These are phyloP conservation scores for Ophiorrhiza pumila DNA, from an alignment of 257 asterid species.

Conservation along the genomic window DNA sequence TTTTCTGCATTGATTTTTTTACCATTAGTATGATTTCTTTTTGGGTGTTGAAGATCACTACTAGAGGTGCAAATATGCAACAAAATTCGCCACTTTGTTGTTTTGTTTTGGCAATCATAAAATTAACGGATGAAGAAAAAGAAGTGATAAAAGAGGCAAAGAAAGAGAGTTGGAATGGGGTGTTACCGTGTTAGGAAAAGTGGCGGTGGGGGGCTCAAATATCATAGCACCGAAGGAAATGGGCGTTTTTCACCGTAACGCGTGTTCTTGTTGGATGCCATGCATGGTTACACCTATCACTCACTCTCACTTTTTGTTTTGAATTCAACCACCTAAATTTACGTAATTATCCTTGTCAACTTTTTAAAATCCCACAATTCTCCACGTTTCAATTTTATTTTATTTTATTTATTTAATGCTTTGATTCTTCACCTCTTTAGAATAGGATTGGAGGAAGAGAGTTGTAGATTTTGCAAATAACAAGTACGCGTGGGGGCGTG, in stretches of 20 bases:
- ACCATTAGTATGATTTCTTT: neutral
- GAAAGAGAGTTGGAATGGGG: conserved; percentile 8
- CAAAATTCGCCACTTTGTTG: too few relatives aligned
- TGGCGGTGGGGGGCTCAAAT: conserved; percentile 21
- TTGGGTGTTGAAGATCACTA: neutral
- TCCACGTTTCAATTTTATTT: neutral
- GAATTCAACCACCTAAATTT: conserved; percentile 20
- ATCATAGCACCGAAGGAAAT: conserved; percentile 31
- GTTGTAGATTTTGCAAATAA: neutral
- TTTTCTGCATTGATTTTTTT: neutral
- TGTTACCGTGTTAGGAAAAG: too few relatives aligned
- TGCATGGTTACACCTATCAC: conserved; percentile 41
- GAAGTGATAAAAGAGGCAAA: neutral
- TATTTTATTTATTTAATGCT: too few relatives aligned
- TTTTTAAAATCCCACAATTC: neutral
- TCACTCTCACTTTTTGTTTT: conserved; percentile 1
- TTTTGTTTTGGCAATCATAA: neutral
- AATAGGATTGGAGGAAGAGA: conserved; percentile 15
- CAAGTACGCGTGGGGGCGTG: conserved; percentile 25
- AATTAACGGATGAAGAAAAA: neutral
- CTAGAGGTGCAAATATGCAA: too few relatives aligned
- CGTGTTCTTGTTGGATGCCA: conserved; percentile 31
- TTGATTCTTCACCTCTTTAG: too few relatives aligned
- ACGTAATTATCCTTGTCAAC: neutral
- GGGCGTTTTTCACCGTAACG: conserved; percentile 24